These are phyloP conservation scores for Catunica adiposa DNA, from an alignment of 2,329 filamentous ascomycete genomes.

Conservation along the genomic window DNA sequence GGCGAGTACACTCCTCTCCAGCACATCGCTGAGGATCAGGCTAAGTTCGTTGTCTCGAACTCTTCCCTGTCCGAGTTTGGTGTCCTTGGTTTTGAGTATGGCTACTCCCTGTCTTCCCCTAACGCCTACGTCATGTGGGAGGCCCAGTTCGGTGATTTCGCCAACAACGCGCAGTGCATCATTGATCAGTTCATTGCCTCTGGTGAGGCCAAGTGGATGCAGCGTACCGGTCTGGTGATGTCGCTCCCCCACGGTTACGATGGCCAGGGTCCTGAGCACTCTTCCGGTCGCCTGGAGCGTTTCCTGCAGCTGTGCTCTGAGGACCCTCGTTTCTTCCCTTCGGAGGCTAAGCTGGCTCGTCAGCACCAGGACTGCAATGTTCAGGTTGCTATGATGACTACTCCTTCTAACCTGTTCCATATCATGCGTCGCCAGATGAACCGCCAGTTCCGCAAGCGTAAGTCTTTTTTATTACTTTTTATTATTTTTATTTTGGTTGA, in stretches of 20 bases:
- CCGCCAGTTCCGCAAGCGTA: conserved; percentile 97
- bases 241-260: conserved; percentile 96
- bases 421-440: conserved; percentile 94
- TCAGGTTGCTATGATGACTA: conserved; percentile 96
- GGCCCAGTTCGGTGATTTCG: conserved; percentile 97
- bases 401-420: conserved; percentile 90
- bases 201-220: conserved; percentile 96
- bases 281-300: conserved; percentile 89
- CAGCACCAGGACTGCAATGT: conserved; percentile 99
- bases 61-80: conserved; percentile 60
- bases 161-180: conserved; percentile 98
- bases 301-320: conserved; percentile 97
- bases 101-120: conserved; percentile 91
- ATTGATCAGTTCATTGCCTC: conserved; percentile 98
- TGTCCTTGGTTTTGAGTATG: conserved; percentile 92
- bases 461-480: conserved; percentile 25
- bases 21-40: conserved; percentile 77
- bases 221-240: conserved; percentile 90
- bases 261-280: conserved; percentile 95
- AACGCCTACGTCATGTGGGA: conserved; percentile 99
- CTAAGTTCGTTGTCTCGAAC: conserved; percentile 91
- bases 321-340: conserved; percentile 84
- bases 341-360: conserved; percentile 73
- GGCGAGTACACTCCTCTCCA: conserved; percentile 84
- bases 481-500: not conserved